A percentile compares a stretch with the other conserved stretches of the same genome.
phyloP scores from a whole-genome alignment of 2,329 filamentous ascomycete genomes.

The Fusarium sp. region DNA sequence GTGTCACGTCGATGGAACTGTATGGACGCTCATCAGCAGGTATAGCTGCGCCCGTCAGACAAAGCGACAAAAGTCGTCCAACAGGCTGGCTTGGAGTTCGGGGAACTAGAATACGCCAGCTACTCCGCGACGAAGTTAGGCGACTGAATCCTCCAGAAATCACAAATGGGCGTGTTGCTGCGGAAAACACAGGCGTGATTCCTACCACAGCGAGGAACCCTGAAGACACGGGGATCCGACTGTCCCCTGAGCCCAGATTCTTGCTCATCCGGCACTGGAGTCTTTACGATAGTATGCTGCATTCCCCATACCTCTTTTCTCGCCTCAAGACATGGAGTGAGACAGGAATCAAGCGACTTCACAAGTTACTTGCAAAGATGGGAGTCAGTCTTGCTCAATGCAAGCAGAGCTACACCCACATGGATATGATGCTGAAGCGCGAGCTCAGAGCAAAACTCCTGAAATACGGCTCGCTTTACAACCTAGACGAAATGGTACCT shows the following conservation, averaged over 20 bases:
- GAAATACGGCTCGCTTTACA: conserved; percentile 93
- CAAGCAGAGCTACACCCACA: conserved; percentile 96
- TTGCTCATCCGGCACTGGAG: conserved; percentile 96
- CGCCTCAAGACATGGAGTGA: conserved; percentile 96
- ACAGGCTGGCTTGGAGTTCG: conserved; percentile 87
- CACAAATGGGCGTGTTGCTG: conserved; percentile 72
- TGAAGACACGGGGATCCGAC: conserved; percentile 90
- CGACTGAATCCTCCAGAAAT: conserved; percentile 87
- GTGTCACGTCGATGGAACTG: conserved; percentile 92
- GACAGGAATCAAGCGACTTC: conserved; percentile 85
- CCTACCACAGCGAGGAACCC: conserved; percentile 90
- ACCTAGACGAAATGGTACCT: conserved; percentile 93
- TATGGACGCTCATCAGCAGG: conserved; percentile 90
- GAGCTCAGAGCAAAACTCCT: conserved; percentile 87
- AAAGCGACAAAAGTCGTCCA: conserved; percentile 68
- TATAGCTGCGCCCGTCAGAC: conserved; percentile 73
- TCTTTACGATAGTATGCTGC: conserved; percentile 97
- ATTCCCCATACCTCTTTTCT: conserved; percentile 94
- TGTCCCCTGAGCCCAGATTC: conserved; percentile 95
- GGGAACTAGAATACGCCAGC: conserved; percentile 85
- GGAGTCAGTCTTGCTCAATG: conserved; percentile 94
- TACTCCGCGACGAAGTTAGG: conserved; percentile 92
- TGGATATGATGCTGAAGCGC: conserved; percentile 97
- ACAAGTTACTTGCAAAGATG: conserved; percentile 98
- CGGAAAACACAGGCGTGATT: conserved; percentile 84